Evolutionary conservation across 306 rosid species (phyloP).

Genomic region (Astragalus membranaceus): DNA sequence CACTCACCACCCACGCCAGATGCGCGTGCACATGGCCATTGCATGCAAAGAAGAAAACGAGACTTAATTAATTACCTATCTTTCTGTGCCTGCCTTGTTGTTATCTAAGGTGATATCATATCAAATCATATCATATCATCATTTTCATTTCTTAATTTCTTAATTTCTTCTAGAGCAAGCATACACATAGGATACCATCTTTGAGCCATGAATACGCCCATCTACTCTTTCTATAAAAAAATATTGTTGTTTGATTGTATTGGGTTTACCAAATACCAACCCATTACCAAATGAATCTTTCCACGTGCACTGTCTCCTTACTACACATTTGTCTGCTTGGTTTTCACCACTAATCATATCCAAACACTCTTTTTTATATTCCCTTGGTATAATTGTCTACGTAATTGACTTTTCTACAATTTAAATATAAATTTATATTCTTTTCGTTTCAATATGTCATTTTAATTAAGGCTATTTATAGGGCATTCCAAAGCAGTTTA

Average conservation of each 20-base stretch:
- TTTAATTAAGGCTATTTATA: too few species aligned
- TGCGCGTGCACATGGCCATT: conserved; percentile 45
- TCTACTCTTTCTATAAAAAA: conserved; percentile 21
- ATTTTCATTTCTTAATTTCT: neutral
- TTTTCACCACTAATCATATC: conserved; percentile 61
- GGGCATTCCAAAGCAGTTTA: too few species aligned
- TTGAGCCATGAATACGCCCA: conserved; percentile 44
- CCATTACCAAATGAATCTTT: conserved; percentile 59
- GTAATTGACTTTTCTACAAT: neutral
- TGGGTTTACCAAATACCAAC: conserved; percentile 57
- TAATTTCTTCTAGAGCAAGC: too few species aligned
- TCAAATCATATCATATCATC: neutral
- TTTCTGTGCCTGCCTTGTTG: conserved; percentile 13
- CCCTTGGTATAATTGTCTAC: neutral
- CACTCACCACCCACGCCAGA: neutral
- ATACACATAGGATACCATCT: conserved; percentile 64
- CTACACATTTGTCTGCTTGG: conserved; percentile 30
- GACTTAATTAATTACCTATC: neutral
- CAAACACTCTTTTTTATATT: neutral
- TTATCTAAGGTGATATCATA: too few species aligned
- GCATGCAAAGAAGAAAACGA: conserved; percentile 14
- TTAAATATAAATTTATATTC: neutral
- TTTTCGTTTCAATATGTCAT: too few species aligned
- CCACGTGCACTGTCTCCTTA: conserved; percentile 60
- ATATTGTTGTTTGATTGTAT: conserved; percentile 25